These are phyloP conservation scores for Euphorbia schlechtendalii DNA, from an alignment of 441 rosid genomes.

Conservation along the genomic window DNA sequence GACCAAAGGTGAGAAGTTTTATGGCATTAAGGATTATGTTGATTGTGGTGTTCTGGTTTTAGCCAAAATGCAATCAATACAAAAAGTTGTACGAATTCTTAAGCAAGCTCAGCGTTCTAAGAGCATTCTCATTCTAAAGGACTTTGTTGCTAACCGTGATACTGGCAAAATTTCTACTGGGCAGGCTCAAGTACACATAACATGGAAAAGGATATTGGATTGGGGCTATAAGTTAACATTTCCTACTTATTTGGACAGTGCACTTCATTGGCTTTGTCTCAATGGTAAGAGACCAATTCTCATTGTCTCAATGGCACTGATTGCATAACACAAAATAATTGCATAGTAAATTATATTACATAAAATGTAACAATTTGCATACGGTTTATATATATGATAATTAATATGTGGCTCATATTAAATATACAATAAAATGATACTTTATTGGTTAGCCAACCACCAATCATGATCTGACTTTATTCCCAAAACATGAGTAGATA, in stretches of 20 bases:
- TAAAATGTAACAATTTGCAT: too few species aligned
- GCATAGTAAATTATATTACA: too few species aligned
- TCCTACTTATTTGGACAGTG: slow-evolving; percentile 9
- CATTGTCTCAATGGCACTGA: background rate
- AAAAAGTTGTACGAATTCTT: slow-evolving; percentile 2
- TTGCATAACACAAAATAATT: too few species aligned
- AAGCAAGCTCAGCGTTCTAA: background rate
- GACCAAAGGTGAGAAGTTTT: background rate
- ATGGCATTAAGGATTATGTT: background rate
- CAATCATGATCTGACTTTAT: too few species aligned
- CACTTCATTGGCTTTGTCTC: slow-evolving; percentile 4
- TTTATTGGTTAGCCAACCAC: too few species aligned
- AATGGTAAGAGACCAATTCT: background rate
- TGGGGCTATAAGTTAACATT: slow-evolving; percentile 1
- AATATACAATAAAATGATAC: too few species aligned
- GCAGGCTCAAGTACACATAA: slow-evolving; percentile 1
- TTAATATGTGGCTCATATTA: too few species aligned
- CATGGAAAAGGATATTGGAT: background rate
- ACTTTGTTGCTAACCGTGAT: background rate
- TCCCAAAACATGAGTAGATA: too few species aligned
- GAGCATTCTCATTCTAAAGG: background rate
- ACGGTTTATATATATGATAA: too few species aligned
- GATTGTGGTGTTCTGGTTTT: slow-evolving; percentile 10
- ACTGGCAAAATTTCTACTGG: background rate
- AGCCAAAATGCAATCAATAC: background rate